phyloP scores from a whole-genome alignment of 495 filamentous ascomycete species.

The Letharia columbiana region DNA sequence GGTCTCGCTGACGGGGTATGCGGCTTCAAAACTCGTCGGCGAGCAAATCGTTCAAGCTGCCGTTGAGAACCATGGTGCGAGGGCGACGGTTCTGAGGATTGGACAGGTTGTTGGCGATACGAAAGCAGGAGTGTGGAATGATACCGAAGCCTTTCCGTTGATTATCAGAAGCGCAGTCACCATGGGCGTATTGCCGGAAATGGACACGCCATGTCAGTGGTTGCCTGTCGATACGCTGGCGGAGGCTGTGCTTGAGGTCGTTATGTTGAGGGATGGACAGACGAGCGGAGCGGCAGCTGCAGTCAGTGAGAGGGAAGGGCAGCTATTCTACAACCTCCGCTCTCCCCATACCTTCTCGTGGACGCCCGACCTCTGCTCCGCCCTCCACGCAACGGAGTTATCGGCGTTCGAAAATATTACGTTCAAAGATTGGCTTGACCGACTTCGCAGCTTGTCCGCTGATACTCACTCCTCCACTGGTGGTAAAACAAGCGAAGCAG shows the following conservation, averaged over 20 bases:
- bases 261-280: constrained; percentile 13
- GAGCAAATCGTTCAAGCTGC: constrained; percentile 44
- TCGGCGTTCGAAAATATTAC: constrained; percentile 38
- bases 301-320: constrained; percentile 9
- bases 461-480: neutral
- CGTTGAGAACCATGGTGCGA: constrained; percentile 30
- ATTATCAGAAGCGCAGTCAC: constrained; percentile 47
- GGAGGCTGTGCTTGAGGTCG: constrained; percentile 28
- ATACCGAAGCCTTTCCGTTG: constrained; percentile 46
- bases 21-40: constrained; percentile 46
- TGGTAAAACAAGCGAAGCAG: constrained; percentile 24
- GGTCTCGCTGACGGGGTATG: constrained; percentile 47
- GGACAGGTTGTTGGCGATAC: constrained; percentile 52
- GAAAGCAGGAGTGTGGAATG: constrained; percentile 47
- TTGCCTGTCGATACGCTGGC: constrained; percentile 29
- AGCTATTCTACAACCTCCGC: constrained; percentile 45
- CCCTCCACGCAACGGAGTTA: constrained; percentile 37
- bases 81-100: constrained; percentile 45
- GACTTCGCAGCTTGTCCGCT: constrained; percentile 26
- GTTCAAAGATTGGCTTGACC: constrained; percentile 41
- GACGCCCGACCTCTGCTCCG: constrained; percentile 39
- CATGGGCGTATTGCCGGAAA: constrained; percentile 38
- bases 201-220: constrained; percentile 37
- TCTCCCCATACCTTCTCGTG: constrained; percentile 45
- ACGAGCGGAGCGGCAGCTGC: neutral